Conservation (phyloP, 805 yeast genomes). For the Kuraishia ogatae region DNA sequence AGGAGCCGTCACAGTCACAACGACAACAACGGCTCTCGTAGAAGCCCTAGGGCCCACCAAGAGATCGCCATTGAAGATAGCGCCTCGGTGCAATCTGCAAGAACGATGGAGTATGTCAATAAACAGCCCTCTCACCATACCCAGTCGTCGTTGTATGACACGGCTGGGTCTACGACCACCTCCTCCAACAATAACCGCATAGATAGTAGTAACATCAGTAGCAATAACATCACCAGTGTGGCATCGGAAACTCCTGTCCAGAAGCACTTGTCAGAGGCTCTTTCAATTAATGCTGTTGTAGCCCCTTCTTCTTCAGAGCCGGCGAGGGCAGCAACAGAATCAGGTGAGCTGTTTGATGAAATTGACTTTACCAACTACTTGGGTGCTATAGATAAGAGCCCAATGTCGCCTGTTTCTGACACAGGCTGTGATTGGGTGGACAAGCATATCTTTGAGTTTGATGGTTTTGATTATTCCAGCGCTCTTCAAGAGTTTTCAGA, state of each 20-base stretch:
- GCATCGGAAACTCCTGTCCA: neutral
- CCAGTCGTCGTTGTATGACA: neutral
- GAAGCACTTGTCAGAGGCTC: neutral
- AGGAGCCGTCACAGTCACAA: neutral
- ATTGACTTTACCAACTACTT: neutral
- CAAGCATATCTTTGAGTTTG: conserved; percentile 32
- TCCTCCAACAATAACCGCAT: neutral
- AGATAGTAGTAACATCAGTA: too few species aligned
- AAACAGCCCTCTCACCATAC: neutral
- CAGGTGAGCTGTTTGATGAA: neutral
- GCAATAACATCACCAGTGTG: too few species aligned
- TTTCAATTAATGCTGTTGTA: neutral
- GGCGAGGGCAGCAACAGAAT: neutral
- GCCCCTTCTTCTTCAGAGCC: neutral
- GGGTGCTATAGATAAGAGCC: neutral
- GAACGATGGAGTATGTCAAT: neutral
- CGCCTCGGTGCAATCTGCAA: neutral
- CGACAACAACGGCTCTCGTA: neutral
- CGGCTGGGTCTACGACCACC: neutral
- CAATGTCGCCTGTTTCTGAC: conserved; percentile 20
- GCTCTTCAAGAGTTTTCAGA: neutral
- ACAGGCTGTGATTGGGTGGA: conserved; percentile 56
- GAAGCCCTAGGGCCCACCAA: neutral
- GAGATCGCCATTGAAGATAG: neutral
- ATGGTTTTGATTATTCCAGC: conserved; percentile 13